Evolutionary conservation across 2,329 filamentous ascomycete genomes (phyloP).

Genomic region (Chaetomiaceae sp.): DNA sequence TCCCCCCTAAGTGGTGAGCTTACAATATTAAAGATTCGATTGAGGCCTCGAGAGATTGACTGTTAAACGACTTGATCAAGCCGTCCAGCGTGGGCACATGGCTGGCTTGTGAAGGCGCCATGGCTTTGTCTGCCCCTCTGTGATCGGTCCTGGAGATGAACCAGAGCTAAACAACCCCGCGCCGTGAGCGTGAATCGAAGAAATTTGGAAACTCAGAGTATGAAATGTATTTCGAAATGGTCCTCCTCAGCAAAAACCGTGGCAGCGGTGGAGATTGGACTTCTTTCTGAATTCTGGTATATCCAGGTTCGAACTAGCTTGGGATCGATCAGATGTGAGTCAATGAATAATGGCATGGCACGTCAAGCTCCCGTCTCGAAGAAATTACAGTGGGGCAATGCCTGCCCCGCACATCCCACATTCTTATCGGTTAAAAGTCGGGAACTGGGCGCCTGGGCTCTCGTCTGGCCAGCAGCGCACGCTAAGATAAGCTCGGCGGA

Average conservation of each 20-base stretch:
- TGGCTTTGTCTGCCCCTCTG: conserved; percentile 30
- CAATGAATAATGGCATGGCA: conserved; percentile 16
- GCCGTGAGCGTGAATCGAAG: background rate
- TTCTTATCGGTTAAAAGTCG: conserved; percentile 9
- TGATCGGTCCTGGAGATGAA: background rate
- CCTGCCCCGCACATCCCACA: conserved; percentile 16
- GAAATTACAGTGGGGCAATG: conserved; percentile 22
- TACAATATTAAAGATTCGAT: conserved; percentile 82
- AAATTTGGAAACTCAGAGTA: no score
- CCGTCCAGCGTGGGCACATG: conserved; percentile 70
- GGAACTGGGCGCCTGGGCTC: background rate
- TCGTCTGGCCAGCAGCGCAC: background rate
- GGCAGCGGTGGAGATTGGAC: background rate
- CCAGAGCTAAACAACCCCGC: background rate
- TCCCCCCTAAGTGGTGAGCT: conserved; percentile 4
- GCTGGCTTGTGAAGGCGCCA: conserved; percentile 54
- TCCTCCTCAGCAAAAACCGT: background rate
- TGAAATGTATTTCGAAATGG: no score
- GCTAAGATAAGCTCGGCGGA: conserved; percentile 17
- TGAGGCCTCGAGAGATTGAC: conserved; percentile 70
- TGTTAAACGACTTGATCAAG: conserved; percentile 75
- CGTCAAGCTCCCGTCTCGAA: conserved; percentile 11
- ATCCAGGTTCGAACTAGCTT: background rate
- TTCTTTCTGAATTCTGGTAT: background rate
- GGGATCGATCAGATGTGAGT: conserved; percentile 11